phyloP scores from a whole-genome alignment of 78 protist genomes.

The Dictyostelium brefeldianum region DNA sequence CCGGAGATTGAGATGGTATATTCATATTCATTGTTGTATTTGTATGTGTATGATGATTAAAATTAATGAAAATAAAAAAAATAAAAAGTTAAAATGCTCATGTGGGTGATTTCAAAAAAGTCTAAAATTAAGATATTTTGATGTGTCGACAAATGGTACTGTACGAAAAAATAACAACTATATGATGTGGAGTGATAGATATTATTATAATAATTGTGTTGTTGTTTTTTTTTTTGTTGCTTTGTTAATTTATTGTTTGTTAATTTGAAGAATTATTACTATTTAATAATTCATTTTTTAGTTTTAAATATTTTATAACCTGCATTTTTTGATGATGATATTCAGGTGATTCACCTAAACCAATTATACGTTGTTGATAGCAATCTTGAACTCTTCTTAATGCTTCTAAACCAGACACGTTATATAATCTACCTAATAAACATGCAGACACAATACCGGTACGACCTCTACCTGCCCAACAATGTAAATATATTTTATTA shows the following conservation, averaged over 20 bases:
- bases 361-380: conserved; percentile 68
- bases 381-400: conserved; percentile 64
- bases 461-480: conserved; percentile 76
- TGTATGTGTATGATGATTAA: too few relatives aligned
- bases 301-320: conserved; percentile 55
- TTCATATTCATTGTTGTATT: too few relatives aligned
- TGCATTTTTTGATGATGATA: conserved; percentile 74
- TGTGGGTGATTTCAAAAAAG: too few relatives aligned
- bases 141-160: too few relatives aligned
- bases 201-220: too few relatives aligned
- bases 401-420: conserved; percentile 70
- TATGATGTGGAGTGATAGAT: too few relatives aligned
- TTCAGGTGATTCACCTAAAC: conserved; percentile 74
- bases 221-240: too few relatives aligned
- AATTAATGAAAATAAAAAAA: neutral
- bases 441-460: conserved; percentile 67
- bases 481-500: conserved; percentile 38
- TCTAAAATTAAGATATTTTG: too few relatives aligned
- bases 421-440: conserved; percentile 60
- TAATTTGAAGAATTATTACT: neutral
- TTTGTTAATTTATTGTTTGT: too few relatives aligned
- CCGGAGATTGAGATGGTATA: too few relatives aligned
- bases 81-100: too few relatives aligned
- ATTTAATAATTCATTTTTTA: neutral
- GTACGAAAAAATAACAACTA: too few relatives aligned